Base-by-base conservation (phyloP, 169 alveolate species). In the Eimeria mitis region DNA sequence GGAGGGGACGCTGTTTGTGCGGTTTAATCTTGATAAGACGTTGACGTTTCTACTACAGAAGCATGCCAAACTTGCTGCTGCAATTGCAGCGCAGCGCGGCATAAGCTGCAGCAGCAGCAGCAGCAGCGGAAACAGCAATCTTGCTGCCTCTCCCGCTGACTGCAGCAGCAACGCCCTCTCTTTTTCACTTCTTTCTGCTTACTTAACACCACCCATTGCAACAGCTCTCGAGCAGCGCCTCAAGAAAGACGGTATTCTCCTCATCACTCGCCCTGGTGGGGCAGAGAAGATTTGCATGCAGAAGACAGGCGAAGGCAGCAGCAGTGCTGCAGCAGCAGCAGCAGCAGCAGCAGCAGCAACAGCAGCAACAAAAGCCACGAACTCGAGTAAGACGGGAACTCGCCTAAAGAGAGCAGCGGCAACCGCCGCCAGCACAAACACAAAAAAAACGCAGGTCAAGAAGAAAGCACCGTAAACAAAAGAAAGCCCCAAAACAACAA, bases 141-240 rank as follows among this genome's bases (percentile, higher is more conserved):
- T 65, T 54, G 59, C 54, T 14, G 25, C 59, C 5, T 6, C 91
- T 13, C 40, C 91, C 34, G 34, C 75, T n/a, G 91, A 84, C 59
- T 28, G 44, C 59, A 54, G 91, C 56, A 40, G 54, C 59, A 65
- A 84, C 56, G 23, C 91, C 34, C 76, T 84, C 65, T 42, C 91
- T n/a, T 59, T 84, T 13, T 84, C 91, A 28, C 52, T 84, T 25
- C 40, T 84, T 59, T 84, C 91, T 54, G 91, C 91, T 28, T 84
- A 84, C 31, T 28, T 84, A 28, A 42, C 56, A 14, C 44, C 63
- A 44, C 54, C 49, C 31, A 37, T 84, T 37, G 63, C 91, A 16
- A 37, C 76, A 1, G 76, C 91, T 4, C 76, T 84, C 40, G 91
- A 84, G 78, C 78, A 37, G 34, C 76, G 91, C 76, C 91, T 84